These are phyloP conservation scores for Microcera coccophila DNA, from an alignment of 2,329 filamentous ascomycete species.

Conservation along the genomic window DNA sequence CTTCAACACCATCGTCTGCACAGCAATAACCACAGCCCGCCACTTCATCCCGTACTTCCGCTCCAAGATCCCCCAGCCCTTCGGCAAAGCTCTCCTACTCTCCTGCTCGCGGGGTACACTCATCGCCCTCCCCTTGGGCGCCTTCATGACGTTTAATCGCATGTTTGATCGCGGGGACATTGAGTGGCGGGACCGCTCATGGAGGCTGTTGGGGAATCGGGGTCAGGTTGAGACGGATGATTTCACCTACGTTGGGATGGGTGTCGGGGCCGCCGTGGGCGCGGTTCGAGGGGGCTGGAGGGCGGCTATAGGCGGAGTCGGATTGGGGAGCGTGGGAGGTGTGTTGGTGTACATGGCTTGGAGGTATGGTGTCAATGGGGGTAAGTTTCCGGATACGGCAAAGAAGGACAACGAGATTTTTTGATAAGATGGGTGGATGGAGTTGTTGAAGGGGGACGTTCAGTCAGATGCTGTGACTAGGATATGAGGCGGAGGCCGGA, in stretches of 20 bases:
- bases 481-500: too few species aligned
- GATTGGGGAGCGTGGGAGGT: conserved; percentile 47
- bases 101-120: conserved; percentile 44
- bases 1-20: conserved; percentile 48
- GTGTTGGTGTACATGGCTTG: conserved; percentile 47
- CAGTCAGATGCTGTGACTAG: too few species aligned
- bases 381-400: conserved; percentile 34
- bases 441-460: too few species aligned
- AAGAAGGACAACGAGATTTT: conserved; percentile 10
- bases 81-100: conserved; percentile 39
- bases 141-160: conserved; percentile 40
- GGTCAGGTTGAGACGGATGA: conserved; percentile 56
- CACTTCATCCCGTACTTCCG: conserved; percentile 28
- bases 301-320: conserved; percentile 42
- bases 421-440: neutral
- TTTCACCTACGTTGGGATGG: conserved; percentile 47
- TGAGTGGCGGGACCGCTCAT: conserved; percentile 62
- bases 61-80: conserved; percentile 27
- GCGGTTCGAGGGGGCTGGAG: conserved; percentile 34
- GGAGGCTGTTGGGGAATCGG: conserved; percentile 56
- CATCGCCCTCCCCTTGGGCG: conserved; percentile 42
- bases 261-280: conserved; percentile 32
- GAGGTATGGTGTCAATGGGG: conserved; percentile 46
- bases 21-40: conserved; percentile 35
- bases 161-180: conserved; percentile 57